Conservation (phyloP, 106 monocot genomes). For the Apostasia ramifera region DNA sequence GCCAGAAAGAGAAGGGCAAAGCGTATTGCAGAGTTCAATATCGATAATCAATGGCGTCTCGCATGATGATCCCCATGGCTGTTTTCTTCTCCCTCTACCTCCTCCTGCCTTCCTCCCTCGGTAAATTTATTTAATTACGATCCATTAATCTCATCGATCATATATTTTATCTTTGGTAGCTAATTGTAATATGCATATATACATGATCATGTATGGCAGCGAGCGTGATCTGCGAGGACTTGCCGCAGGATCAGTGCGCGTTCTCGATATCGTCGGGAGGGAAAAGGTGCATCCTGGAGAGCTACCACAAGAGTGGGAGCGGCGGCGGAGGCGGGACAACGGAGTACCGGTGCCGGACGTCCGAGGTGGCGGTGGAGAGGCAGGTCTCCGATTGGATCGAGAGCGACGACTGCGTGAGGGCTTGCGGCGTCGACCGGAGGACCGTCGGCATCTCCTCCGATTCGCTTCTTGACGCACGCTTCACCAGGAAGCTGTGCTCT, state of each 20-base stretch:
- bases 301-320: background rate
- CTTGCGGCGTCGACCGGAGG: conserved; percentile 50
- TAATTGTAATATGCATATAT: too few species aligned
- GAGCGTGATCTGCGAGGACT: conserved; percentile 51
- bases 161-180: too few species aligned
- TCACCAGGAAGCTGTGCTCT: conserved; percentile 52
- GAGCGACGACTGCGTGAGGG: conserved; percentile 50
- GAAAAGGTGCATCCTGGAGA: conserved; percentile 75
- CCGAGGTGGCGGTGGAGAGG: conserved; percentile 46
- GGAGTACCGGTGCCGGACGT: conserved; percentile 59
- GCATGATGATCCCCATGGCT: conserved; percentile 10
- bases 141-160: too few species aligned
- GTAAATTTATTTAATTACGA: too few species aligned
- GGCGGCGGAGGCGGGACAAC: conserved; percentile 4
- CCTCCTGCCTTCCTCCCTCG: conserved; percentile 14
- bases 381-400: conserved; percentile 49
- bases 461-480: conserved; percentile 32
- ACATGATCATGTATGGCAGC: conserved; percentile 13
- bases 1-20: too few species aligned
- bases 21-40: too few species aligned
- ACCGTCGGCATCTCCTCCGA: conserved; percentile 67
- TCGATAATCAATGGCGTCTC: too few species aligned
- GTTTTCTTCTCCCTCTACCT: conserved; percentile 24
- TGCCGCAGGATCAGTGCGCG: conserved; percentile 61
- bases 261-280: conserved; percentile 57